Evolutionary conservation across 2,329 filamentous ascomycete genomes (phyloP).

Genomic region (Fusarium sp.): DNA sequence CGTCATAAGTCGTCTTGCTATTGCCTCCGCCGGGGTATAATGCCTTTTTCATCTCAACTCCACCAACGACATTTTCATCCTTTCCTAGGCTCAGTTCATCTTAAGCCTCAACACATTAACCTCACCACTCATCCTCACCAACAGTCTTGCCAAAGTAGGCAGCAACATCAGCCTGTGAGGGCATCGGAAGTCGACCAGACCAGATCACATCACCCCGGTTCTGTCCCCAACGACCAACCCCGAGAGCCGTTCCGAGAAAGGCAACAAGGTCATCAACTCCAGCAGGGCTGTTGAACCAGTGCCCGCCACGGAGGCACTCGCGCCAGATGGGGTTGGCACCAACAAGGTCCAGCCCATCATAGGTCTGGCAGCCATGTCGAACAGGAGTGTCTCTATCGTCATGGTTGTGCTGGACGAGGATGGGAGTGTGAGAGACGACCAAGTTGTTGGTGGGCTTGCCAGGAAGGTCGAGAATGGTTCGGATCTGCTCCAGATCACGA

Average conservation of each 20-base stretch:
- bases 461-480: constrained; percentile 48
- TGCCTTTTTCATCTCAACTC: not conserved
- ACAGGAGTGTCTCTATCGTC: constrained; percentile 57
- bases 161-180: not conserved
- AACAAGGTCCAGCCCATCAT: constrained; percentile 51
- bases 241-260: constrained; percentile 44
- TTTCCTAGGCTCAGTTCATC: not conserved
- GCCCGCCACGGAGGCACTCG: constrained; percentile 56
- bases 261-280: constrained; percentile 57
- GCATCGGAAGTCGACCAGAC: not conserved
- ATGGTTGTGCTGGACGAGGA: constrained; percentile 58
- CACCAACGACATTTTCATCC: not conserved
- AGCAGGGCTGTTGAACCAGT: constrained; percentile 58
- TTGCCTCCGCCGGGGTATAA: not conserved
- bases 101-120: not conserved
- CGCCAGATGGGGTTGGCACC: constrained; percentile 55
- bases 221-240: not conserved
- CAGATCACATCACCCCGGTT: not conserved
- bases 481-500: constrained; percentile 44
- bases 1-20: not conserved
- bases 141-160: not conserved
- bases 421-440: constrained; percentile 54
- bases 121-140: not conserved
- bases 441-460: constrained; percentile 41
- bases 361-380: constrained; percentile 50